A percentile compares a stretch with the other conserved stretches of the same genome.
These are phyloP conservation scores for Candida silvatica DNA, from an alignment of 805 yeast species.

Conservation along the genomic window DNA sequence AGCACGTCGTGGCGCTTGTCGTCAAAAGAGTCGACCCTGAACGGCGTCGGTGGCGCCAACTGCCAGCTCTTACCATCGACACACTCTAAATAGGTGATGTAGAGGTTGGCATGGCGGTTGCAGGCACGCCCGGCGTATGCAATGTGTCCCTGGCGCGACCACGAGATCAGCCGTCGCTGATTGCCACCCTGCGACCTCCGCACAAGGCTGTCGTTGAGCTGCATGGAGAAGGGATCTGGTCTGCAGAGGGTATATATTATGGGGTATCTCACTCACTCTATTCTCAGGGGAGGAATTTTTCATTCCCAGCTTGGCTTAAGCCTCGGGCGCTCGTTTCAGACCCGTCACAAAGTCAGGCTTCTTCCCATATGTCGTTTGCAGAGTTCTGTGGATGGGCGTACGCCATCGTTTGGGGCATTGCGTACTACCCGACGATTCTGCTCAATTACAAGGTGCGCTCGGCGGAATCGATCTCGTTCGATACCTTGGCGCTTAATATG, in stretches of 20 bases:
- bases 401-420: conserved; percentile 28
- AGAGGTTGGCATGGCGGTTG: conserved; percentile 28
- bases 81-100: conserved; percentile 63
- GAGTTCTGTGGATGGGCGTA: conserved; percentile 21
- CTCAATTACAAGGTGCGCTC: conserved; percentile 31
- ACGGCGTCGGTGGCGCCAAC: conserved; percentile 47
- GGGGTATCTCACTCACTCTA: no score
- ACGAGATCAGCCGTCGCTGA: conserved; percentile 32
- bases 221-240: no score
- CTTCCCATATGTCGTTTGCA: conserved; percentile 7
- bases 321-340: no score
- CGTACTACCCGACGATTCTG: conserved; percentile 41
- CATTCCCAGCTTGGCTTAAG: no score
- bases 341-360: no score
- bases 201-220: conserved; percentile 15
- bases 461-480: conserved; percentile 42
- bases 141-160: conserved; percentile 82
- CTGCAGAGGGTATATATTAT: no score
- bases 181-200: conserved; percentile 8
- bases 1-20: conserved; percentile 3
- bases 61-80: conserved; percentile 75
- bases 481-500: conserved; percentile 35
- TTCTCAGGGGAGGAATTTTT: no score
- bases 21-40: conserved; percentile 13
- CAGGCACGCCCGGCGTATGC: conserved; percentile 47